Base-by-base conservation (phyloP, 805 yeast genomes). In the Candida tallmaniae region DNA sequence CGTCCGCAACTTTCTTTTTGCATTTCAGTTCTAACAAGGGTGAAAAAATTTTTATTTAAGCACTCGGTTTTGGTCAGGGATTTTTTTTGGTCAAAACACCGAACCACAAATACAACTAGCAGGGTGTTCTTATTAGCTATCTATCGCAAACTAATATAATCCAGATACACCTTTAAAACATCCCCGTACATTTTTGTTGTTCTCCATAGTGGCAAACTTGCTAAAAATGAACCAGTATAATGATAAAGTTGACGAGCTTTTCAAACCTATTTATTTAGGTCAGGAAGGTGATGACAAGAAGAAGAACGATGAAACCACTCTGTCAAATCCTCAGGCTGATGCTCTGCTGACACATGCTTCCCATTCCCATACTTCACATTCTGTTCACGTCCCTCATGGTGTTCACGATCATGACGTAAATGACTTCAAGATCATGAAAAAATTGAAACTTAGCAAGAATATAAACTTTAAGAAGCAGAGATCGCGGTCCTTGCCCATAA, bases 401-500 rank as follows among this genome's bases (percentile, higher is more conserved):
- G 14, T 10, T 17, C 23, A 7, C 31, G 10, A 8, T 23, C 32
- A 20, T 33, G 26, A 14, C 21, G 15, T 29, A 29, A 20, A 20
- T 20, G 16, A 29, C 18, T 15, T 25, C 38, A 17, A 29, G 31
- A 8, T 16, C 25, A 22, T 20, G 18, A 15, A 27, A 25, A 23
- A 35, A 28, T 27, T 34, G 10, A 21, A 27, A 14, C 22, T 31
- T 8, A 6, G 9, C 23, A 23, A 45, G 35, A 32, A 32, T 40
- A 7, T 57, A 54, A 44, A 54, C 63, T 6, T 68, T 62, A 23
- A 59, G 56, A 42, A 56, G 51, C 42, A 52, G 46, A 50, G 73
- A 29, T 55, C 62, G 19, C 52, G 70, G 31, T 57, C 65, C 7
- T 54, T 66, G 36, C 73, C 73, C 35, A 66, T 65, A 40, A 65